Evolutionary conservation across 805 yeast genomes (phyloP).

Genomic region (Saccharomycopsis sp.): DNA sequence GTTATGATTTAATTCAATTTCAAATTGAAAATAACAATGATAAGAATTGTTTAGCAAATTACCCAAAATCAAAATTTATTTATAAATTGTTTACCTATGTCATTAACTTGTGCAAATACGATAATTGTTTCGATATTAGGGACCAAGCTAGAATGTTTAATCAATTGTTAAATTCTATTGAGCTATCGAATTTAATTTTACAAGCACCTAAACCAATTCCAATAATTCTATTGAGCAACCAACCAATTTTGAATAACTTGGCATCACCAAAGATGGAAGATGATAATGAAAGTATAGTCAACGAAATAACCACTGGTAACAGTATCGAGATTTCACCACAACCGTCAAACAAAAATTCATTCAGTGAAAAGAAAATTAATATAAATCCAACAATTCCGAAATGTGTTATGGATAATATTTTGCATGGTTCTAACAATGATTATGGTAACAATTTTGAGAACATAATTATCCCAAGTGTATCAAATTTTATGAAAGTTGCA

Average conservation of each 20-base stretch:
- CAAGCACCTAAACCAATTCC: conserved; percentile 77
- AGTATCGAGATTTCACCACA: conserved; percentile 20
- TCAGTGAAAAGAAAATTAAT: conserved; percentile 17
- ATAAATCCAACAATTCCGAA: conserved; percentile 6
- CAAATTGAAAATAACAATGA: conserved; percentile 25
- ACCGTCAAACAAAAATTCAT: conserved; percentile 21
- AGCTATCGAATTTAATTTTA: conserved; percentile 60
- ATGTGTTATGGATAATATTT: conserved; percentile 3
- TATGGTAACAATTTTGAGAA: conserved; percentile 3
- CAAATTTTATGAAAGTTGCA: conserved; percentile 10
- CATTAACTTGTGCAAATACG: conserved; percentile 63
- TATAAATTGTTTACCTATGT: conserved; percentile 54
- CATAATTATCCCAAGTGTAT: conserved; percentile 2
- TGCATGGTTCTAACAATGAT: not conserved
- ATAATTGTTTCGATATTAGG: conserved; percentile 66
- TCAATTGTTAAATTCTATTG: conserved; percentile 47
- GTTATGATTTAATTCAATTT: conserved; percentile 43
- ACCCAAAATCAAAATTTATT: conserved; percentile 29
- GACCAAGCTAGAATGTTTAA: conserved; percentile 76
- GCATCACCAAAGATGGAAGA: conserved; percentile 19
- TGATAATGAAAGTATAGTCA: conserved; percentile 7
- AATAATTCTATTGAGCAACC: conserved; percentile 20
- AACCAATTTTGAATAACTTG: conserved; percentile 19
- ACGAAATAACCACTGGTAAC: conserved; percentile 1
- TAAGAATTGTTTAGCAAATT: conserved; percentile 23